Evolutionary conservation across 1,284 basidiomycete genomes (phyloP).

Genomic region (Meripilus lineatus): DNA sequence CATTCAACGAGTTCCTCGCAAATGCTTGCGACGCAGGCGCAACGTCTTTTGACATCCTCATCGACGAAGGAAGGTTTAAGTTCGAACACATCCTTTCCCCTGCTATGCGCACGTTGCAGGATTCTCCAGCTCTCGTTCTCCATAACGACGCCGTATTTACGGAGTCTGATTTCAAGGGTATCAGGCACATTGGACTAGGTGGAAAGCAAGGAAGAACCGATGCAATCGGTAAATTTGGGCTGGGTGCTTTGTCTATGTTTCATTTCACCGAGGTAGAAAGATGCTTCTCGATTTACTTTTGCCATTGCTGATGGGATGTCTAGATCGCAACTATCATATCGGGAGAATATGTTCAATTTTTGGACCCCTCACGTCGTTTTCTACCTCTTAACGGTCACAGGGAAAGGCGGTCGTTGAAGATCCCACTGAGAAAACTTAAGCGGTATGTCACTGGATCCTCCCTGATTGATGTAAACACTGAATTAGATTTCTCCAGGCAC

Average conservation of each 20-base stretch:
- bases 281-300: not conserved
- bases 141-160: slow-evolving; percentile 40
- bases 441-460: slow-evolving; percentile 19
- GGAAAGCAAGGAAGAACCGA: slow-evolving; percentile 33
- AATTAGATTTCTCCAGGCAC: not conserved
- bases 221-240: slow-evolving; percentile 45
- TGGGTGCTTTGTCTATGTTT: slow-evolving; percentile 45
- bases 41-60: slow-evolving; percentile 30
- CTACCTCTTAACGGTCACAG: slow-evolving; percentile 25
- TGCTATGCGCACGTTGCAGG: slow-evolving; percentile 27
- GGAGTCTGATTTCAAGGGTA: slow-evolving; percentile 37
- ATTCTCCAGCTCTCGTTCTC: slow-evolving; percentile 34
- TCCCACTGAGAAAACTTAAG: slow-evolving; percentile 27
- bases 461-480: not conserved
- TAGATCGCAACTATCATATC: slow-evolving; percentile 44
- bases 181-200: slow-evolving; percentile 38
- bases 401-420: slow-evolving; percentile 19
- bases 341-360: slow-evolving; percentile 33
- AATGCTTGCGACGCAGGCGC: slow-evolving; percentile 47
- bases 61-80: slow-evolving; percentile 26
- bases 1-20: slow-evolving; percentile 43
- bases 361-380: slow-evolving; percentile 39
- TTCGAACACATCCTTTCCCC: slow-evolving; percentile 25
- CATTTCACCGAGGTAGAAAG: slow-evolving; percentile 41
- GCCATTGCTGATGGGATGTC: slow-evolving; percentile 1